phyloP scores from a whole-genome alignment of 2,329 filamentous ascomycete genomes.

The Simplicillium sp. region DNA sequence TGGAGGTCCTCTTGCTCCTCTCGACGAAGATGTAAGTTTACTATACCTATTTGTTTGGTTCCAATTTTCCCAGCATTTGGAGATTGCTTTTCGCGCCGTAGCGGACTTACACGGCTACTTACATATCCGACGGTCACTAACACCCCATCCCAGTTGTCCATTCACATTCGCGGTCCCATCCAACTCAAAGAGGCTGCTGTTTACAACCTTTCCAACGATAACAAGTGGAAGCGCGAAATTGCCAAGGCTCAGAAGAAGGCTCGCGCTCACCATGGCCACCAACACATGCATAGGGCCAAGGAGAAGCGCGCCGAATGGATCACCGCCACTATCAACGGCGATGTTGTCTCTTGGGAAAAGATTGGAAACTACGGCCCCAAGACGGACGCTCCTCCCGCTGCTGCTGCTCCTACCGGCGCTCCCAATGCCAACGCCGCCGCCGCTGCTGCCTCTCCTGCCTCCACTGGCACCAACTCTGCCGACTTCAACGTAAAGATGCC shows the following conservation, averaged over 20 bases:
- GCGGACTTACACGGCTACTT: not conserved
- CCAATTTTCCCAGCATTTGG: not conserved
- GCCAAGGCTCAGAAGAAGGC: slow-evolving; percentile 10
- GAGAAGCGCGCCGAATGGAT: slow-evolving; percentile 44
- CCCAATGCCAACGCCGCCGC: slow-evolving; percentile 5
- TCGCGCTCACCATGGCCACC: slow-evolving; percentile 31
- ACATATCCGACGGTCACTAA: slow-evolving; percentile 6
- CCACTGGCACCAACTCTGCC: slow-evolving; percentile 5
- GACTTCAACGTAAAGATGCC: slow-evolving; percentile 4
- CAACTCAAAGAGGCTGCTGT: slow-evolving; percentile 58
- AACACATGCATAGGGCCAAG: slow-evolving; percentile 37
- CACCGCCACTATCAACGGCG: slow-evolving; percentile 48
- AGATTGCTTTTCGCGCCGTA: not conserved
- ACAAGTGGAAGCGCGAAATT: slow-evolving; percentile 16
- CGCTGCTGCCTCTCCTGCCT: slow-evolving; percentile 3
- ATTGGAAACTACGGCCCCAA: slow-evolving; percentile 33
- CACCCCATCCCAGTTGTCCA: slow-evolving; percentile 44
- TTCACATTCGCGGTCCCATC: slow-evolving; percentile 65
- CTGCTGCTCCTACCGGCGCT: slow-evolving; percentile 9
- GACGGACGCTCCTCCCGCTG: slow-evolving; percentile 7
- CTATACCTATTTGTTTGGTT: not conserved
- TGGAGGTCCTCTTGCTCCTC: slow-evolving; percentile 52
- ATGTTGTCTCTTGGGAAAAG: slow-evolving; percentile 50
- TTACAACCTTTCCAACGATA: slow-evolving; percentile 43
- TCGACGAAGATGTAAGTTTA: slow-evolving; percentile 58